Evolutionary conservation across 352 stramenopile species (phyloP).

Genomic region (Phytophthora constricta): DNA sequence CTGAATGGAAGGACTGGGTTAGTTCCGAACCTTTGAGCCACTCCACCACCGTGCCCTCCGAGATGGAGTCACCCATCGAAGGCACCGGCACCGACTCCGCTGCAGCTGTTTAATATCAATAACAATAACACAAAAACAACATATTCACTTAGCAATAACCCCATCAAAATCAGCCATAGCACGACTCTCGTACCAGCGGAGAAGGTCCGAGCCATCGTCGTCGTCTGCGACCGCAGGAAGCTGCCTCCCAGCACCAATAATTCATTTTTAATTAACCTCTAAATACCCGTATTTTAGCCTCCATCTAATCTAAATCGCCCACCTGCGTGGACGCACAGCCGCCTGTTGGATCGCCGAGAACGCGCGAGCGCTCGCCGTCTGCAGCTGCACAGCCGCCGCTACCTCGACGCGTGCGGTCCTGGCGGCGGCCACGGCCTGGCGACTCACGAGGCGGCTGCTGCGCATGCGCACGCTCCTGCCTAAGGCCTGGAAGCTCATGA

Average conservation of each 20-base stretch:
- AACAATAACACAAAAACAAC: background rate
- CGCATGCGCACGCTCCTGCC: constrained; percentile 45
- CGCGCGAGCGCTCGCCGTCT: constrained; percentile 16
- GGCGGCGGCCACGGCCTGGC: constrained; percentile 16
- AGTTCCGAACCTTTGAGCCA: constrained; percentile 87
- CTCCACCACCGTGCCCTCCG: constrained; percentile 97
- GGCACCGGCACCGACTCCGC: constrained; percentile 78
- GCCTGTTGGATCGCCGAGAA: constrained; percentile 42
- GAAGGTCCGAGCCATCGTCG: constrained; percentile 43
- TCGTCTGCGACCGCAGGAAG: constrained; percentile 34
- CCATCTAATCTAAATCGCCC: background rate
- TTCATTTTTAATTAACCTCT: background rate
- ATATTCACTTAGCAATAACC: constrained; percentile 5
- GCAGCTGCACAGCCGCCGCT: constrained; percentile 12
- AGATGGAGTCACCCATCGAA: constrained; percentile 97
- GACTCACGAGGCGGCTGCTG: constrained; percentile 40
- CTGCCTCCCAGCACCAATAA: constrained; percentile 11
- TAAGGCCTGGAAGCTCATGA: constrained; percentile 67
- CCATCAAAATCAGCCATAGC: background rate
- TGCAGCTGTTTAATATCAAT: constrained; percentile 24
- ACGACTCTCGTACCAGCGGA: constrained; percentile 45
- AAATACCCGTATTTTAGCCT: background rate
- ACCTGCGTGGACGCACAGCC: constrained; percentile 34
- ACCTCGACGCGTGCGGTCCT: constrained; percentile 25
- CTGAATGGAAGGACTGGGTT: background rate